Evolutionary conservation across 2,329 filamentous ascomycete species (phyloP), one percentile per base, ranked within the genome.

Genomic region (Fonsecaea multimorphosa): DNA sequence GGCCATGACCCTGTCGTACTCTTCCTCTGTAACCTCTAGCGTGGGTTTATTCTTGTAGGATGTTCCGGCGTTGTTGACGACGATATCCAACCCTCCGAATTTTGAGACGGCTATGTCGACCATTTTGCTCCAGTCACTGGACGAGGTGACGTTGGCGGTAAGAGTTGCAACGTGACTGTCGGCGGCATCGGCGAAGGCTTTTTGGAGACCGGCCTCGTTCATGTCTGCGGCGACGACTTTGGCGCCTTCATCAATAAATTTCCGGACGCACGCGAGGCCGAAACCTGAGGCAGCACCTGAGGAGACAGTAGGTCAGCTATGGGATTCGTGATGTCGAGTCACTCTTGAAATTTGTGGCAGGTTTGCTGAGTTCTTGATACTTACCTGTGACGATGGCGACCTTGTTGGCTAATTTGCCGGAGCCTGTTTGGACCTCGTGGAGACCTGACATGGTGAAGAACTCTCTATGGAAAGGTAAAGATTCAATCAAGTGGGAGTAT

Each of bases 321-420:
- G 11, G n/a, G 19, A n/a, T 7, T 16, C 22, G 19, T 49, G 44
- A 22, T 44, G 22, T 32, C 29, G n/a, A 53, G 22, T 49, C 9
- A 24, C 44, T 24, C 8, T 22, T 24, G 19, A 32, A 34, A 4
- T 16, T 24, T 31, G 40, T 58, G 46, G 24, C 31, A n/a, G 12
- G n/a, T 27, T 31, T 46, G 7, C 22, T 19, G 40, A 44, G 3
- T 4, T 12, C 19, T 14, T 6, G n/a, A 19, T 9, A 36, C 58
- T 31, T 63, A 81, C 80, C 80, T 19, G 80, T 82, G 27, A 82
- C 78, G 53, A 81, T 80, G 67, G 79, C 78, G 46, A 81, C 78
- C 68, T 82, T 82, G 63, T 78, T 79, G 62, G 77, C 74, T 11
- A 82, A 74, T 61, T 79, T 75, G 34, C 70, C 70, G 9, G 69